Evolutionary conservation across 1,284 basidiomycete species (phyloP).

Genomic region (Phellopilus nigrolimitatus): DNA sequence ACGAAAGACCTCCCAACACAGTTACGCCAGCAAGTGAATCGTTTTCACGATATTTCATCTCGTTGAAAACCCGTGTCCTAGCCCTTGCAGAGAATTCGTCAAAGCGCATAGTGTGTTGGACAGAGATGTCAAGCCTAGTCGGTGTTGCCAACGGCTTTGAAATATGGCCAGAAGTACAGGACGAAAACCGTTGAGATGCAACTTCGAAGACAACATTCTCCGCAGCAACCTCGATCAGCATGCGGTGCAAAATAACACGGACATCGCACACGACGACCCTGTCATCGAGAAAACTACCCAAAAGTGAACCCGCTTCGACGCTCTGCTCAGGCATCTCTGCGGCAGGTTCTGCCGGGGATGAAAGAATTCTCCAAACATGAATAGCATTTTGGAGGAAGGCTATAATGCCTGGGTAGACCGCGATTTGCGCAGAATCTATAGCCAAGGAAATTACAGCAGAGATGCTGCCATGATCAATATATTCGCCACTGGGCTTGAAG

Average conservation of each 20-base stretch:
- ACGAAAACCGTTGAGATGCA: slow-evolving; percentile 36
- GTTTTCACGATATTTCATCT: slow-evolving; percentile 35
- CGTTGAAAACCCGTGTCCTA: slow-evolving; percentile 41
- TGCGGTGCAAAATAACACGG: slow-evolving; percentile 5
- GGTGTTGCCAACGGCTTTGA: slow-evolving; percentile 31
- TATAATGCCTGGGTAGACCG: slow-evolving; percentile 57
- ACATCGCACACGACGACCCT: slow-evolving; percentile 5
- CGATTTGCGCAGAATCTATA: slow-evolving; percentile 33
- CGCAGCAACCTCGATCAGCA: slow-evolving; percentile 42
- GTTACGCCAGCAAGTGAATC: slow-evolving; percentile 57
- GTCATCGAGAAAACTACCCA: slow-evolving; percentile 8
- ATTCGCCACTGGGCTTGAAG: neutral
- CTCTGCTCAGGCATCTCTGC: neutral
- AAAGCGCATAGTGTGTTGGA: slow-evolving; percentile 46
- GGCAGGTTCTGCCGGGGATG: neutral
- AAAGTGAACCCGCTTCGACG: neutral
- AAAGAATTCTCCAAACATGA: slow-evolving; percentile 38
- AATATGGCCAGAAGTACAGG: slow-evolving; percentile 29
- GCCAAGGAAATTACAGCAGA: neutral
- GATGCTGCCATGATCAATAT: slow-evolving; percentile 11
- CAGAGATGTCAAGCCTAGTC: slow-evolving; percentile 33
- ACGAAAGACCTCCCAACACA: slow-evolving; percentile 34
- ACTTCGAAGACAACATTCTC: slow-evolving; percentile 46
- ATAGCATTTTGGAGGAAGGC: slow-evolving; percentile 55
- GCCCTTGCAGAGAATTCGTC: slow-evolving; percentile 51